These are phyloP conservation scores for Parascedosporium putredinis DNA, from an alignment of 2,329 filamentous ascomycete species.

Conservation along the genomic window DNA sequence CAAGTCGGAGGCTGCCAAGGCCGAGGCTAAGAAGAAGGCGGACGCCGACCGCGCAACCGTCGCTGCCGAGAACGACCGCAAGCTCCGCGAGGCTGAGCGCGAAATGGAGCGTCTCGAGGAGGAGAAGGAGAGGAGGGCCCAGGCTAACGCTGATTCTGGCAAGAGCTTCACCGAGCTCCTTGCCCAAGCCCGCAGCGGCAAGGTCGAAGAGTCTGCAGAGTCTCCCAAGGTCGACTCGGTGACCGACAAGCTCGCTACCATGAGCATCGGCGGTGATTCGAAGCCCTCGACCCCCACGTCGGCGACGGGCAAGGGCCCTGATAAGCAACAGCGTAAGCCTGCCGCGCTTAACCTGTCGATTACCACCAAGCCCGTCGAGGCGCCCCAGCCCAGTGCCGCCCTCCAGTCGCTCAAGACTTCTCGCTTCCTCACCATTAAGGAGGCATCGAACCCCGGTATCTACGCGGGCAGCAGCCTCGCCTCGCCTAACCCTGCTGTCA, in stretches of 20 bases:
- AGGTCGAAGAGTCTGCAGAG: background rate
- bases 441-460: conserved; percentile 16
- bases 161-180: conserved; percentile 43
- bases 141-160: conserved; percentile 38
- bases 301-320: conserved; percentile 36
- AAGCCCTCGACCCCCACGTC: conserved; percentile 31
- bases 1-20: conserved; percentile 33
- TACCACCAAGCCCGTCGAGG: conserved; percentile 77
- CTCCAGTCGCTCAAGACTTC: conserved; percentile 89
- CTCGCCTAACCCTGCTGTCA: conserved; percentile 87
- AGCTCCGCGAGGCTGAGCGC: conserved; percentile 61
- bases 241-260: conserved; percentile 38
- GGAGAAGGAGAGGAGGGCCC: conserved; percentile 51
- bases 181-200: background rate
- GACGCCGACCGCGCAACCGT: conserved; percentile 31
- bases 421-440: conserved; percentile 71
- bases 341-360: conserved; percentile 76
- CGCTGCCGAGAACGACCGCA: conserved; percentile 49
- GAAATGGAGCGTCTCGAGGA: conserved; percentile 67
- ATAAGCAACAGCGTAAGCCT: conserved; percentile 64
- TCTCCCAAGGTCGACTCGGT: conserved; percentile 23
- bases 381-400: conserved; percentile 84
- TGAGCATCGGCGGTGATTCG: conserved; percentile 34
- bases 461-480: conserved; percentile 45
- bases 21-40: conserved; percentile 38